These are phyloP conservation scores for Dillenia suffruticosa DNA, from an alignment of 164 flowering plant species.

Conservation along the genomic window DNA sequence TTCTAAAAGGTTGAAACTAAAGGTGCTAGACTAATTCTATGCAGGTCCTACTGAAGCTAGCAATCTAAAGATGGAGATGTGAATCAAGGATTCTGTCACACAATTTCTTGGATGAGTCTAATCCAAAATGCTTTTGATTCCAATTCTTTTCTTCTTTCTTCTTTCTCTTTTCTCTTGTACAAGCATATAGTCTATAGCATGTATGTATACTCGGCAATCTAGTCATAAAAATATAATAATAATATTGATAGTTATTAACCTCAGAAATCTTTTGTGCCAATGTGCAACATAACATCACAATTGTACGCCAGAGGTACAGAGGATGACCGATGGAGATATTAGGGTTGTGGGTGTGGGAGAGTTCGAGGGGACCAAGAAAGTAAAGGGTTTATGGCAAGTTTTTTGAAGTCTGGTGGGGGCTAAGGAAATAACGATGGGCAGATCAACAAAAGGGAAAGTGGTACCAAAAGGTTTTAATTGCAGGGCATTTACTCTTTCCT, in stretches of 20 bases:
- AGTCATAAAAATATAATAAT: slow-evolving; percentile 17
- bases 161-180: background rate
- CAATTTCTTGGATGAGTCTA: slow-evolving; percentile 14
- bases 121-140: slow-evolving; percentile 12
- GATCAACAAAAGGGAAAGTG: too few species aligned
- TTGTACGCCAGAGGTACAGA: background rate
- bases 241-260: slow-evolving; percentile 17
- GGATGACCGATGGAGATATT: slow-evolving; percentile 4
- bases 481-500: too few species aligned
- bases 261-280: slow-evolving; percentile 1
- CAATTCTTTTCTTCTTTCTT: slow-evolving; percentile 16
- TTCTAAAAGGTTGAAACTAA: too few species aligned
- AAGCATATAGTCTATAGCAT: slow-evolving; percentile 28
- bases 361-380: slow-evolving; percentile 4
- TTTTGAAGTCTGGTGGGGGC: too few species aligned
- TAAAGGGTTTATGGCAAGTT: too few species aligned
- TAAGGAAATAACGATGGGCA: too few species aligned
- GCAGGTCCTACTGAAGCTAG: background rate
- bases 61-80: slow-evolving; percentile 56
- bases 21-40: background rate
- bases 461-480: too few species aligned
- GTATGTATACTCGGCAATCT: slow-evolving; percentile 27
- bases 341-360: background rate
- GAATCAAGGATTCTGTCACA: slow-evolving; percentile 10
- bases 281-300: background rate